Percentiles rank a stretch among this genome's conserved stretches.
These are phyloP conservation scores for Pharus latifolius DNA, from an alignment of 176 grass and related monocot species.

Conservation along the genomic window DNA sequence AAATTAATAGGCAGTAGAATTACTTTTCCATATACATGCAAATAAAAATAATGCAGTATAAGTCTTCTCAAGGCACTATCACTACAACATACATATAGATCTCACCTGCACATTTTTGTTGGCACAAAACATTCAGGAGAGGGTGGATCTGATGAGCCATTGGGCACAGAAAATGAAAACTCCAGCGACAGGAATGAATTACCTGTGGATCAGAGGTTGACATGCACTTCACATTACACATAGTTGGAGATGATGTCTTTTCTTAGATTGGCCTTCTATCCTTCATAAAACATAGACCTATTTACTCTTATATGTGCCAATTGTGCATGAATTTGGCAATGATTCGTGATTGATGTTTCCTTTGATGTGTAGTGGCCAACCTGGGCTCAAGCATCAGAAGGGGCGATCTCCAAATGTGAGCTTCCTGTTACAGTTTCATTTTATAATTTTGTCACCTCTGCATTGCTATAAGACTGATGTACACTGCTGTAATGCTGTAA, in stretches of 20 bases:
- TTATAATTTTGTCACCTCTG: not conserved
- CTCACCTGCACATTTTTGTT: constrained; percentile 39
- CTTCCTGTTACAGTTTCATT: not conserved
- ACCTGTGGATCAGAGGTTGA: constrained; percentile 33
- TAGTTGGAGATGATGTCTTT: constrained; percentile 19
- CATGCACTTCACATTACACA: constrained; percentile 24
- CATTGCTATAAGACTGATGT: not conserved
- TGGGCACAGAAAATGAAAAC: constrained; percentile 39
- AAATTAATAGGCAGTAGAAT: not conserved
- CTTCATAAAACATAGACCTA: not conserved
- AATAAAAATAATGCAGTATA: not conserved
- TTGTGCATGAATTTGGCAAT: not conserved
- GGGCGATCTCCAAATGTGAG: constrained; percentile 44
- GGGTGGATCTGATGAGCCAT: constrained; percentile 47
- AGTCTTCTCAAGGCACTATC: constrained; percentile 20
- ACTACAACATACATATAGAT: not conserved
- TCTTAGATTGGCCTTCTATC: not conserved
- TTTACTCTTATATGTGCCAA: not conserved
- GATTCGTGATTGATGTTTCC: constrained; percentile 7
- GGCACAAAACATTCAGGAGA: constrained; percentile 39
- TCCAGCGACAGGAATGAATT: constrained; percentile 42
- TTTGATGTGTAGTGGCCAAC: constrained; percentile 34
- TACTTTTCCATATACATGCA: not conserved
- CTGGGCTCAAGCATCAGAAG: constrained; percentile 15
- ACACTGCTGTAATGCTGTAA: not conserved